Evolutionary conservation across 805 yeast genomes (phyloP), one percentile per base, ranked within the genome.

Genomic region (Yarrowia alimentaria): DNA sequence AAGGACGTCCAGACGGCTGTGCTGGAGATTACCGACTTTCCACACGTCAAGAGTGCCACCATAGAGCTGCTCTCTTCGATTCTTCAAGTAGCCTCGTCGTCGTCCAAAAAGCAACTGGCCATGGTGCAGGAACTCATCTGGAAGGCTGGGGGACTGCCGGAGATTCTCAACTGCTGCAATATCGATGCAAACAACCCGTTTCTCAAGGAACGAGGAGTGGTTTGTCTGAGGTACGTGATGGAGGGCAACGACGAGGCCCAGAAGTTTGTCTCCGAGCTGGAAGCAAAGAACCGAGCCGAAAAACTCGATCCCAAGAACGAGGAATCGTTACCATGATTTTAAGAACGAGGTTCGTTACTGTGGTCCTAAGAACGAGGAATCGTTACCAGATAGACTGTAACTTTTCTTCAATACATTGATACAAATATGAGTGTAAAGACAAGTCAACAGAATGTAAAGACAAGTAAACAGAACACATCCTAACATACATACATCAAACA

Each of bases 171-270:
- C 6, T 83, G 82, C 56, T 90, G 97, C 68, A 78, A 84, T 30
- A 80, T 93, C 47, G 98, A 91, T 64, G 82, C 81, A 35, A 80
- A 85, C 62, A 94, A 93, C 63, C 98, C 97, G 0, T 53, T 32
- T 49, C 58, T 68, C 53, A 61, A 87, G 57, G 99, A 91, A 61
- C 70, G 91, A 54, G 76, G 95, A 1, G 85, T 93, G 25, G 67
- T 91, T 6, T 87, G 96, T 60, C 63, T 93, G 21, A 78, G 82
- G 59, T 81, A 80, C 54, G 65, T 89, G 24, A 66, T 91, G 12
- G 76, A 77, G 18, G 72, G 76, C 8, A 93, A 93, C 59, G 60
- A 57, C 4, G 72, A 69, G 38, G 93, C 91, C 63, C 97, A 91
- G 65, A 71, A 75, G 1, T 79, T 89, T 62, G 89, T 91, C 0